These are phyloP conservation scores for Epichloe hybrida DNA, from an alignment of 2,329 filamentous ascomycete genomes.

Conservation along the genomic window DNA sequence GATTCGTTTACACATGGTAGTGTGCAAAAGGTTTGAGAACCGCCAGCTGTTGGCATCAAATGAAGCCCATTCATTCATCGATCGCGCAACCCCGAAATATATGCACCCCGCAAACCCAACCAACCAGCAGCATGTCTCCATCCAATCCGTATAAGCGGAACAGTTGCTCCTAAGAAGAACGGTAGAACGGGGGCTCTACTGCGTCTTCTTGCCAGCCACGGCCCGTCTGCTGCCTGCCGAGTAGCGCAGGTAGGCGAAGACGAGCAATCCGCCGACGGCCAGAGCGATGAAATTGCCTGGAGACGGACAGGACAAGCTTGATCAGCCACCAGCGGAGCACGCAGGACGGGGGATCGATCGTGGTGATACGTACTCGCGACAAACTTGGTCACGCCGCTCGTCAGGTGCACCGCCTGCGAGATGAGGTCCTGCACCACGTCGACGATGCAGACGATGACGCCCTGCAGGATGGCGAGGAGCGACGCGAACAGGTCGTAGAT, in stretches of 20 bases:
- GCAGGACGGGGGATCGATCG: too few relatives aligned
- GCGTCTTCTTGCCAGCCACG: slow-evolving; percentile 18
- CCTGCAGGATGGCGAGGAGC: slow-evolving; percentile 22
- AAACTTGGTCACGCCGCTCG: slow-evolving; percentile 26
- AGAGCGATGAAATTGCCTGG: slow-evolving; percentile 24
- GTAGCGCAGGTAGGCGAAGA: slow-evolving; percentile 21
- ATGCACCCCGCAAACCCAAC: too few relatives aligned
- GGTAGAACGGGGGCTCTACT: slow-evolving; percentile 7
- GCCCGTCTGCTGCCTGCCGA: slow-evolving; percentile 17
- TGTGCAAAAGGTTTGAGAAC: too few relatives aligned
- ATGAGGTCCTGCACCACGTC: slow-evolving; percentile 22
- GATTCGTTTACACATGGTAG: too few relatives aligned
- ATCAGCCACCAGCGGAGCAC: not conserved
- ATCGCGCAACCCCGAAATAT: too few relatives aligned
- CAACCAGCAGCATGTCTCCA: too few relatives aligned
- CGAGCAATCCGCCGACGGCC: slow-evolving; percentile 19
- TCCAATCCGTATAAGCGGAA: too few relatives aligned
- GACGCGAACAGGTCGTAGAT: slow-evolving; percentile 28
- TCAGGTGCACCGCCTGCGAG: slow-evolving; percentile 22
- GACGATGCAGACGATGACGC: slow-evolving; percentile 24
- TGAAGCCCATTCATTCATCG: too few relatives aligned
- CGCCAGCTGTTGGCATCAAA: slow-evolving; percentile 16
- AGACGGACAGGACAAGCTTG: not conserved
- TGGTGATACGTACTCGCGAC: slow-evolving; percentile 22
- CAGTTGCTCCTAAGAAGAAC: too few relatives aligned